Conservation (phyloP, 495 filamentous ascomycete species). For the Amorphotheca resinae region DNA sequence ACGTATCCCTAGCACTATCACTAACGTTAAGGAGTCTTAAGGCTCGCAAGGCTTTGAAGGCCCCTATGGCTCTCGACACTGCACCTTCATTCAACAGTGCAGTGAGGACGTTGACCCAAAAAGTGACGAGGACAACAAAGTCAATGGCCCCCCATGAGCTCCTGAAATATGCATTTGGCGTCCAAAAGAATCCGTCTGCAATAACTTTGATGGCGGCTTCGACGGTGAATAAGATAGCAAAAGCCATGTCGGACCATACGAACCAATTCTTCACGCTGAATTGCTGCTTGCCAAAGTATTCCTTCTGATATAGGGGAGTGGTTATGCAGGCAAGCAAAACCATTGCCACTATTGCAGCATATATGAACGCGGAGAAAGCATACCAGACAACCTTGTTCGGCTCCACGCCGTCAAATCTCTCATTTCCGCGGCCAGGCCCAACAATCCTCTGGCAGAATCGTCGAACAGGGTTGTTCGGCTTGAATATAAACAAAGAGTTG, state of each 20-base stretch:
- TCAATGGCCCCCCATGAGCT: constrained; percentile 97
- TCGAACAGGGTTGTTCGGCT: constrained; percentile 60
- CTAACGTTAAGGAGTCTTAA: constrained; percentile 88
- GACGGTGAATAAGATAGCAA: constrained; percentile 74
- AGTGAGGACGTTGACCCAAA: constrained; percentile 91
- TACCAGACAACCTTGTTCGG: constrained; percentile 88
- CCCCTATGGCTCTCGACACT: constrained; percentile 80
- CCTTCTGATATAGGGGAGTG: constrained; percentile 82
- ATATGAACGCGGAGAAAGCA: constrained; percentile 84
- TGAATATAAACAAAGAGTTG: constrained; percentile 80
- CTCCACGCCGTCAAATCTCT: constrained; percentile 74
- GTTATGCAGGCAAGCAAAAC: constrained; percentile 89
- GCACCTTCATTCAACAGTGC: constrained; percentile 64
- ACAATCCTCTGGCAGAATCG: constrained; percentile 81
- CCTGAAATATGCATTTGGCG: constrained; percentile 92
- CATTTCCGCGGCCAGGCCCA: constrained; percentile 74
- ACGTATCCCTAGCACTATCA: constrained; percentile 89
- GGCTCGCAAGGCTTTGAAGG: constrained; percentile 96
- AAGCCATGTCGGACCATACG: constrained; percentile 78
- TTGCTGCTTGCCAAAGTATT: constrained; percentile 51
- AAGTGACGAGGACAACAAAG: constrained; percentile 78
- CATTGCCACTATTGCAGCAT: constrained; percentile 91
- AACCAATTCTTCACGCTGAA: constrained; percentile 72
- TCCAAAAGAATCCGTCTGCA: constrained; percentile 94
- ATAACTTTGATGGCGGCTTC: constrained; percentile 90